phyloP scores from a whole-genome alignment of 257 asterid species.

The Anisodus acutangulus region DNA sequence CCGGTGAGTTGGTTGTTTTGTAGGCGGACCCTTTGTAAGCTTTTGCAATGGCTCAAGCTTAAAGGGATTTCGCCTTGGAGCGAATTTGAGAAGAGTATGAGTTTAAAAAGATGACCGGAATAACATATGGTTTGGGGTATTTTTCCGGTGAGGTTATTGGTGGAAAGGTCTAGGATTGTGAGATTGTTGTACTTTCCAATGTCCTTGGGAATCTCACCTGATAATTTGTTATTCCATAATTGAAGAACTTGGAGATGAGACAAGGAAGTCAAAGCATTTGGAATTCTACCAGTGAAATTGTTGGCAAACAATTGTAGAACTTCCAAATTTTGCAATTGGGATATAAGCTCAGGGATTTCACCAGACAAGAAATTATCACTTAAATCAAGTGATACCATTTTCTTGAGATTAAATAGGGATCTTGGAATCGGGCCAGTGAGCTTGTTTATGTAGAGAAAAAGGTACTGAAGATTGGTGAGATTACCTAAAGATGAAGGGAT shows the following conservation, averaged over 20 bases:
- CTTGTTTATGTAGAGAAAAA: conserved; percentile 73
- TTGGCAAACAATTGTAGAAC: conserved; percentile 80
- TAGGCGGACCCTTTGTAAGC: conserved; percentile 67
- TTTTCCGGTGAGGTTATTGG: conserved; percentile 68
- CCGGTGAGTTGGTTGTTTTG: conserved; percentile 69
- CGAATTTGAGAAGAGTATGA: conserved; percentile 79
- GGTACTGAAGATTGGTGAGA: conserved; percentile 65
- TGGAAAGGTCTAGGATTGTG: conserved; percentile 77
- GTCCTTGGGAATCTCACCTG: conserved; percentile 64
- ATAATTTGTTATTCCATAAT: conserved; percentile 69
- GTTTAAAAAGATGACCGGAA: conserved; percentile 61
- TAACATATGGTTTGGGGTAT: conserved; percentile 65
- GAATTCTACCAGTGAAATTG: conserved; percentile 70
- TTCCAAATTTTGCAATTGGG: conserved; percentile 54
- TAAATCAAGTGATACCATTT: conserved; percentile 69
- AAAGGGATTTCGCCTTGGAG: conserved; percentile 64
- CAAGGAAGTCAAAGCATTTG: conserved; percentile 55
- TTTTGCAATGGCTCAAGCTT: conserved; percentile 60
- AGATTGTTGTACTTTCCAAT: conserved; percentile 69
- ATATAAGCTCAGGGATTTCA: conserved; percentile 57
- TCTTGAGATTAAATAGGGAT: conserved; percentile 54
- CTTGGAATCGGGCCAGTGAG: conserved; percentile 68
- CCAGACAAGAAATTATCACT: conserved; percentile 76
- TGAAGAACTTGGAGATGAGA: conserved; percentile 77
- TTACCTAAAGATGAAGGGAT: conserved; percentile 80